Base-by-base conservation (phyloP, 2,329 filamentous ascomycete genomes). In the Colletotrichum zoysiae region DNA sequence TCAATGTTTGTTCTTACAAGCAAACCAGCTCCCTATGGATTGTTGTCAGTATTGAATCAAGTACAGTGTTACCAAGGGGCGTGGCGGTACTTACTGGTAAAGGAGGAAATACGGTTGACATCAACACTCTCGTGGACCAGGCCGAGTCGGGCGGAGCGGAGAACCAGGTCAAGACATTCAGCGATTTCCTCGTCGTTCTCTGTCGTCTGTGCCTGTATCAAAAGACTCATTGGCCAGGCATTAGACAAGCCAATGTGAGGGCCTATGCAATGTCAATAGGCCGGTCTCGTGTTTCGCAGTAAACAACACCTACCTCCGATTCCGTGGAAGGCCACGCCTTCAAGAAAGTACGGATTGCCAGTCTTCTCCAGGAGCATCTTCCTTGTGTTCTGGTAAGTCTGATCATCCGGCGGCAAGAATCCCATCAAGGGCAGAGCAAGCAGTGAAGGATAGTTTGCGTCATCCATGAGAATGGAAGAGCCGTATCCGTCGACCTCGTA, bases 141-240 rank as follows among this genome's bases (percentile, higher is more conserved):
- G 0, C 96, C 96, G 12, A 97, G 86, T 64, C 86, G 87, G 73
- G 92, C 93, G 1, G 92, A 92, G 72, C 90, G 87, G 71, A 96
- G 90, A 50, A 99, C 96, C 42, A 92, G 81, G 9, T 90, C 84
- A 35, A 99, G 81, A 74, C 92, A 93, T 60, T 89, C 86, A 72
- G 82, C 84, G 74, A 99, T 98, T 83, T 99, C 96, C 0, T 87
- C 85, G 73, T 97, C 95, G 69, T 95, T 87, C 62, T 95, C 88
- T 7, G 91, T 92, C 0, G 96, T 99, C 87, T 96, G 94, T 3
- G 94, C 94, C 81, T 98, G 95, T 26, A 98, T 89, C 11, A 99
- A 86, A 74, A 98, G 84, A 79, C 93, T 96, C 95, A 99, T 98
- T 0, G 96, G 96, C 96, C 96, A 99, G 9, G 95, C 96, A 75